Percentiles rank a stretch among this genome's conserved stretches.
phyloP scores from a whole-genome alignment of 352 stramenopile species.

The Phytophthora capsici region DNA sequence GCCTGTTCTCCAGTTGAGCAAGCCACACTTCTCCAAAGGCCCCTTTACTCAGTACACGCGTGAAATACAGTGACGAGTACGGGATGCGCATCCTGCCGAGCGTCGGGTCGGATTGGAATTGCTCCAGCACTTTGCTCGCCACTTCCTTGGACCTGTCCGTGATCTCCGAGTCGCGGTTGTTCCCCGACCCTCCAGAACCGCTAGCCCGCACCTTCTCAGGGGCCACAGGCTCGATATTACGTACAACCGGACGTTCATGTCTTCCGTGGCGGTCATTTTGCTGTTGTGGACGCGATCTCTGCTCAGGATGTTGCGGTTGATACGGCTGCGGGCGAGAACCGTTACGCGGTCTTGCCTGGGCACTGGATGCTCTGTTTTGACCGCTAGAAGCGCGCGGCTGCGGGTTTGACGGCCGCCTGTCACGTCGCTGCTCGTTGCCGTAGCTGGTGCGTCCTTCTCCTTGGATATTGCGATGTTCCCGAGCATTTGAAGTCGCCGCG shows the following conservation, averaged over 20 bases:
- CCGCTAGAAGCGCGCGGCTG: conserved; percentile 12
- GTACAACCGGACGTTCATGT: conserved; percentile 25
- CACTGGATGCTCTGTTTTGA: conserved; percentile 15
- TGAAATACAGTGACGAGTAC: conserved; percentile 83
- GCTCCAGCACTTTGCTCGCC: conserved; percentile 63
- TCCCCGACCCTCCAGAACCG: conserved; percentile 20
- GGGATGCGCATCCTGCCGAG: conserved; percentile 63
- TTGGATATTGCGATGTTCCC: conserved; percentile 1
- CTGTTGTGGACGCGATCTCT: conserved; percentile 18
- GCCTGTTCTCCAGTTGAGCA: conserved; percentile 74
- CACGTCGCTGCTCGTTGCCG: conserved; percentile 13
- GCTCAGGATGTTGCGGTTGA: conserved; percentile 29
- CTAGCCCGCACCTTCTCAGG: conserved; percentile 30
- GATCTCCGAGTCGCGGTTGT: conserved; percentile 42
- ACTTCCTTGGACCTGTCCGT: conserved; percentile 53
- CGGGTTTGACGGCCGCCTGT: conserved; percentile 24
- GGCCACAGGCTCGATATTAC: conserved; percentile 24
- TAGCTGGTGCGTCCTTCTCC: conserved; percentile 10
- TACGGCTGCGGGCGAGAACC: conserved; percentile 26
- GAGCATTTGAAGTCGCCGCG: neutral
- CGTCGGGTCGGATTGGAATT: conserved; percentile 70
- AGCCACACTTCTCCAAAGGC: conserved; percentile 90
- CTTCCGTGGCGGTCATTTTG: conserved; percentile 18
- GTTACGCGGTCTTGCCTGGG: conserved; percentile 22
- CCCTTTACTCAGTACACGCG: conserved; percentile 83